A percentile compares a stretch with the other conserved stretches of the same genome.
Conservation (phyloP, 2,329 filamentous ascomycete species). For the Fusarium sp. region DNA sequence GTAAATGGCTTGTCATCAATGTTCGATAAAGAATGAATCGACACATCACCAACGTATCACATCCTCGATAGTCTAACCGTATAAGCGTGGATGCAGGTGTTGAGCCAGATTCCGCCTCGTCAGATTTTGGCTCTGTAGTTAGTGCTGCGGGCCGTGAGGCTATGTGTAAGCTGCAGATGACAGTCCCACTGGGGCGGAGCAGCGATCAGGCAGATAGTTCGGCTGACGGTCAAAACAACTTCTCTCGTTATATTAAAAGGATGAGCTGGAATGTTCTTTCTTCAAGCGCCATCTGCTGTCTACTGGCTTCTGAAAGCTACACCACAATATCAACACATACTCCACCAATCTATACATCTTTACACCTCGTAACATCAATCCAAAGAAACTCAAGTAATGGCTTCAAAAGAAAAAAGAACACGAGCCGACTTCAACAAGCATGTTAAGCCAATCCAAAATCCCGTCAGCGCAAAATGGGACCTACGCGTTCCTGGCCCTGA, state of each 20-base stretch:
- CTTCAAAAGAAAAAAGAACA: neutral
- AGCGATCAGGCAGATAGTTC: neutral
- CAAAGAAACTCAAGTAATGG: neutral
- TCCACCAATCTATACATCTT: too few species aligned
- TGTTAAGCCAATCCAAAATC: neutral
- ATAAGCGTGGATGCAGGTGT: too few species aligned
- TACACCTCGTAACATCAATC: neutral
- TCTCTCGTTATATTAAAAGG: neutral
- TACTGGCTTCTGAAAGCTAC: too few species aligned
- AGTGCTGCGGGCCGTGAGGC: neutral
- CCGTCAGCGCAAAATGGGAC: conserved; percentile 10
- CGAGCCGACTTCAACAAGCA: neutral
- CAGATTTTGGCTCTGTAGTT: neutral
- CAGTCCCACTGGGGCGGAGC: conserved; percentile 1
- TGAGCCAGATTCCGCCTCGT: too few species aligned
- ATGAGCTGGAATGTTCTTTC: too few species aligned
- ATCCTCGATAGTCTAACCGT: too few species aligned
- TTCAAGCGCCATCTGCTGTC: too few species aligned
- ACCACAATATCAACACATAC: too few species aligned
- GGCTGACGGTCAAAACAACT: neutral
- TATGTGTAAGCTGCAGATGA: neutral
- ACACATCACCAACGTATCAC: too few species aligned
- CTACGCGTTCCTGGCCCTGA: conserved; percentile 19
- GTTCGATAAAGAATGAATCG: too few species aligned
- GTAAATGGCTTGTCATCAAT: neutral